Base-by-base conservation (phyloP, 257 asterid species). In the Eustoma russellianum region DNA sequence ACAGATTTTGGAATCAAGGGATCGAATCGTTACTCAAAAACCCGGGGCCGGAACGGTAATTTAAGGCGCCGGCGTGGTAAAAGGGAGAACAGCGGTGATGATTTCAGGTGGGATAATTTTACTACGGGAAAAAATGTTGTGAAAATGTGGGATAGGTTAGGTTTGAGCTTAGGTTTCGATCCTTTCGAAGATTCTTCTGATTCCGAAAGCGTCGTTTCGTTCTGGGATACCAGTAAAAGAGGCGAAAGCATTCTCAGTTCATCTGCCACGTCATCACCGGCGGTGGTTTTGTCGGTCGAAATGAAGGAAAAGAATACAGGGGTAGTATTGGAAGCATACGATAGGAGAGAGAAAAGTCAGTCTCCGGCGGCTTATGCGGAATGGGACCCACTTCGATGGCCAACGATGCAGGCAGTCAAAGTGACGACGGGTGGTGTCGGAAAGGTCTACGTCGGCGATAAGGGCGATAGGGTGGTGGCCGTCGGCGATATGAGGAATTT, bases 121-220 rank as follows among this genome's bases (percentile, higher is more conserved):
- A 44, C 77, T 0, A 61, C 74, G 34, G 95, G 95, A 14, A 71
- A 73, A 54, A 81, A 68, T 45, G 94, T 92, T 6, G 98, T 92
- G 0, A 83, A 76, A 80, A 77, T 88, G 9, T 88, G 99, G 97
- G 99, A 92, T 62, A 81, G 87, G 52, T 57, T 89, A 40, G 81
- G 86, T 11, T 59, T 82, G 18, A 78, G 72, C 41, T 50, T 85
- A 18, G 79, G 74, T 47, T 70, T 85, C 5, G 92, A 84, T 70
- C 68, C 60, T 11, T 57, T 77, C 10, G 94, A 80, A 9, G 86
- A 82, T 9, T 75, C 67, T 17, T 57, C 79, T 7, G 47, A 61
- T 18, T 52, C 78, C 0, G 50, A 61, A 9, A 62, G 66, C 58
- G 82, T 85, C 0, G 95, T 88, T 44, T 79, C 93, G 6, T 67